Percentiles rank a stretch among this genome's conserved stretches.
These are phyloP conservation scores for Metarhizium guizhouense DNA, from an alignment of 2,329 filamentous ascomycete species.

Conservation along the genomic window DNA sequence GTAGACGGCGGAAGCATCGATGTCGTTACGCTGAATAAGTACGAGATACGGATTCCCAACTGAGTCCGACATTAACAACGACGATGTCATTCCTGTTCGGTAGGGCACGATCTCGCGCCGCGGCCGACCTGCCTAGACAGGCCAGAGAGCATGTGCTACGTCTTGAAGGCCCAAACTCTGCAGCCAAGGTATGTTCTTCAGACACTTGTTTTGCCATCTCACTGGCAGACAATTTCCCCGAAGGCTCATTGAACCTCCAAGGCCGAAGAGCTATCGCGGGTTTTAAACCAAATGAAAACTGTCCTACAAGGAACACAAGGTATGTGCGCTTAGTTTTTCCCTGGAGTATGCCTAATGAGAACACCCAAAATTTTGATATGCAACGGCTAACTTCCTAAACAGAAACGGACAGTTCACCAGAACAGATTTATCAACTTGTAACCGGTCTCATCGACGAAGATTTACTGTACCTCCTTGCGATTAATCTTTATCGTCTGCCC, in stretches of 20 bases:
- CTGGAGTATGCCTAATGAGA: background rate
- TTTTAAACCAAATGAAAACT: conserved; percentile 84
- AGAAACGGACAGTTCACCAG: conserved; percentile 81
- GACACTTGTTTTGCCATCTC: background rate
- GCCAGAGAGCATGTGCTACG: conserved; percentile 45
- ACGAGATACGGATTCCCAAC: background rate
- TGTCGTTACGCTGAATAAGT: background rate
- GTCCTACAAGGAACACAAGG: conserved; percentile 89
- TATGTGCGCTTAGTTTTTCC: conserved; percentile 30
- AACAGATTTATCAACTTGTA: conserved; percentile 81
- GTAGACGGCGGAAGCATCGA: background rate
- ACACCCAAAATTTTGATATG: background rate
- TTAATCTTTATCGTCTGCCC: conserved; percentile 73
- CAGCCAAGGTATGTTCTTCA: conserved; percentile 32
- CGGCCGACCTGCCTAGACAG: conserved; percentile 46
- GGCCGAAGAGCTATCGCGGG: conserved; percentile 81
- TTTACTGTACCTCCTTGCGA: conserved; percentile 73
- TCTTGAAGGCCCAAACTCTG: conserved; percentile 39
- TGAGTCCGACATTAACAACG: background rate
- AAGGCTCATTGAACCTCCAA: conserved; percentile 24
- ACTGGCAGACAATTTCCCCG: conserved; percentile 10
- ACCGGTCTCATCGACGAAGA: conserved; percentile 82
- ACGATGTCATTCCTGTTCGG: conserved; percentile 49
- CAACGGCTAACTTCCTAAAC: background rate
- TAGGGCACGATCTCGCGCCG: conserved; percentile 40